Conservation (phyloP, 257 asterid species). For the Lycium ferocissimum region DNA sequence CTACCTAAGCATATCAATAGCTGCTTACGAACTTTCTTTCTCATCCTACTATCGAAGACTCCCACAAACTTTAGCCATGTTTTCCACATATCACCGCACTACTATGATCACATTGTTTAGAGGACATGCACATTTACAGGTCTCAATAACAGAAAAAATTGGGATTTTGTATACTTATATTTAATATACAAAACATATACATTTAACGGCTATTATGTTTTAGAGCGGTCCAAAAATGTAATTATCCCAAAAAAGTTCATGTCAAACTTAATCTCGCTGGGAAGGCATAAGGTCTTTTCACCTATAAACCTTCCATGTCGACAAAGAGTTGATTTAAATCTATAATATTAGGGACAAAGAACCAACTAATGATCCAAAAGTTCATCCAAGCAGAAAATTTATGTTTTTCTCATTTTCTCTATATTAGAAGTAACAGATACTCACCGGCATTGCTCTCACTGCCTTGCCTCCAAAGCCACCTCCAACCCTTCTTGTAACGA, state of each 20-base stretch:
- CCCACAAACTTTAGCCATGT: neutral
- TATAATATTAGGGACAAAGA: neutral
- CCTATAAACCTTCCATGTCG: neutral
- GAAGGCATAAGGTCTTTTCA: neutral
- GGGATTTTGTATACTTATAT: too few species aligned
- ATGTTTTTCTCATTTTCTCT: neutral
- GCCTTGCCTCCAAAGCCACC: slow-evolving; percentile 93
- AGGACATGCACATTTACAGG: neutral
- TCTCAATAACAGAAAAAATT: neutral
- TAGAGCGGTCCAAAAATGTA: too few species aligned
- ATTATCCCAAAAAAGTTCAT: too few species aligned
- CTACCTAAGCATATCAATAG: neutral
- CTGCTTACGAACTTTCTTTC: neutral
- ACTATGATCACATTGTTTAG: neutral
- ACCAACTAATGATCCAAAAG: neutral
- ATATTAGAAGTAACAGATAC: slow-evolving; percentile 32
- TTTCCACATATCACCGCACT: neutral
- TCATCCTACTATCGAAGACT: neutral
- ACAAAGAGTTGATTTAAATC: neutral
- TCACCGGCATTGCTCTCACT: slow-evolving; percentile 61
- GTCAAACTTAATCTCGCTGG: neutral
- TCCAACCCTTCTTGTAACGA: slow-evolving; percentile 76
- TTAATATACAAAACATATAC: too few species aligned
- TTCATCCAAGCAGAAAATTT: neutral
- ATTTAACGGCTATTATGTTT: too few species aligned